Evolutionary conservation across 768 basidiomycete genomes (phyloP).

Genomic region (Suillus americanus): DNA sequence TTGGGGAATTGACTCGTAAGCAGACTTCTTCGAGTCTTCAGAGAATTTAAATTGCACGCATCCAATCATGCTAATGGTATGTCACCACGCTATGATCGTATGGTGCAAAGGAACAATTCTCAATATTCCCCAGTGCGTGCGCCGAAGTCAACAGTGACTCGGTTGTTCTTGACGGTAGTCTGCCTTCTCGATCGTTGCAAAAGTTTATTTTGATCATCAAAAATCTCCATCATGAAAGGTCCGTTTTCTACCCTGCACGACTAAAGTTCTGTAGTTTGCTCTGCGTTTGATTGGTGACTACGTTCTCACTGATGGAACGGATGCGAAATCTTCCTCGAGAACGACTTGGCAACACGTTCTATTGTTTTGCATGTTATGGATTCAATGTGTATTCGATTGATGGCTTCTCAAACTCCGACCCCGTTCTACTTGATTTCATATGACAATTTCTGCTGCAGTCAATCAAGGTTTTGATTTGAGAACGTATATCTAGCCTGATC

Average conservation of each 20-base stretch:
- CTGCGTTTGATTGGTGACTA: background rate
- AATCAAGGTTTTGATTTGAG: background rate
- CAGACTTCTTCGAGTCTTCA: too few species aligned
- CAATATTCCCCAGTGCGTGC: background rate
- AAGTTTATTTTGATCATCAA: background rate
- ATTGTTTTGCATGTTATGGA: background rate
- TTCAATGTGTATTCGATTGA: background rate
- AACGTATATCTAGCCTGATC: background rate
- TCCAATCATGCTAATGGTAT: too few species aligned
- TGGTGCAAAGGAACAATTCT: background rate
- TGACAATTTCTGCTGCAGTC: background rate
- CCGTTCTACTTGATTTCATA: background rate
- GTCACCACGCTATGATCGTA: background rate
- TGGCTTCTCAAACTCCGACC: background rate
- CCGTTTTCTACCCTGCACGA: background rate
- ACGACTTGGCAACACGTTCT: background rate
- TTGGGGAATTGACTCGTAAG: background rate
- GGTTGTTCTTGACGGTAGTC: background rate
- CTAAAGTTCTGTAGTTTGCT: background rate
- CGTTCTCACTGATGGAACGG: background rate
- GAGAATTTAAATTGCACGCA: too few species aligned
- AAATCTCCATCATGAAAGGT: background rate
- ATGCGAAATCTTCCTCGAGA: background rate
- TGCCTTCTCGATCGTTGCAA: background rate
- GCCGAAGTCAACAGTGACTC: background rate